Evolutionary conservation across 2,329 filamentous ascomycete genomes (phyloP).

Genomic region (Trichoderma asperellum): DNA sequence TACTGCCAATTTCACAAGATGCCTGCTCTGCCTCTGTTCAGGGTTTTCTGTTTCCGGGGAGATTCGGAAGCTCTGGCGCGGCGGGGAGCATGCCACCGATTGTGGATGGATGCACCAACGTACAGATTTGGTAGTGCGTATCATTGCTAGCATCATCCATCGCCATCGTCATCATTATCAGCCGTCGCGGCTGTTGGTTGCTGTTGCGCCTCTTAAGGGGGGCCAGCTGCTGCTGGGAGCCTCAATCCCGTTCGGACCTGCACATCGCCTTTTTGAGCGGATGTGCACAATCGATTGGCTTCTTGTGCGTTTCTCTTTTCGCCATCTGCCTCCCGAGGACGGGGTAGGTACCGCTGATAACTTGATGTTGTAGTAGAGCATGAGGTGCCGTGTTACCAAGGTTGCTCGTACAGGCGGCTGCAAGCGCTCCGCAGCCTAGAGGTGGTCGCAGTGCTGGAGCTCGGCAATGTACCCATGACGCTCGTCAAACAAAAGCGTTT

Average conservation of each 20-base stretch:
- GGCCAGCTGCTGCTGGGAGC: conserved; percentile 2
- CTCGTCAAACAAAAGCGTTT: conserved; percentile 1
- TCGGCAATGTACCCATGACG: neutral
- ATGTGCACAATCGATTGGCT: conserved; percentile 12
- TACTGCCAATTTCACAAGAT: no score
- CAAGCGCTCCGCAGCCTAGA: neutral
- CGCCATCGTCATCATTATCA: neutral
- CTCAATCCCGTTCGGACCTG: conserved; percentile 8
- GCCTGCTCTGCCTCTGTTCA: neutral
- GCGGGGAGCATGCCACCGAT: neutral
- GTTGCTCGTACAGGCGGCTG: neutral
- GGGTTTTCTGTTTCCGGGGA: neutral
- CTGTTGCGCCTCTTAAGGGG: neutral
- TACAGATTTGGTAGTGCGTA: neutral
- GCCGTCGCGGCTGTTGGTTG: neutral
- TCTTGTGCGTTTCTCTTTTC: neutral
- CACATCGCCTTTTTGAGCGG: conserved; percentile 20
- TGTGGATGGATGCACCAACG: neutral
- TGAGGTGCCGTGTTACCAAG: neutral
- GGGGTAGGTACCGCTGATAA: neutral
- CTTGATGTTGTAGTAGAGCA: neutral
- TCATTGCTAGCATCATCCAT: neutral
- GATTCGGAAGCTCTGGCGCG: neutral
- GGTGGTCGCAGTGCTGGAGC: neutral
- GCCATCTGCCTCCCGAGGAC: no score